Evolutionary conservation across 2,329 filamentous ascomycete species (phyloP), one percentile per base, ranked within the genome.

Genomic region (Trichoderma aggressivum): DNA sequence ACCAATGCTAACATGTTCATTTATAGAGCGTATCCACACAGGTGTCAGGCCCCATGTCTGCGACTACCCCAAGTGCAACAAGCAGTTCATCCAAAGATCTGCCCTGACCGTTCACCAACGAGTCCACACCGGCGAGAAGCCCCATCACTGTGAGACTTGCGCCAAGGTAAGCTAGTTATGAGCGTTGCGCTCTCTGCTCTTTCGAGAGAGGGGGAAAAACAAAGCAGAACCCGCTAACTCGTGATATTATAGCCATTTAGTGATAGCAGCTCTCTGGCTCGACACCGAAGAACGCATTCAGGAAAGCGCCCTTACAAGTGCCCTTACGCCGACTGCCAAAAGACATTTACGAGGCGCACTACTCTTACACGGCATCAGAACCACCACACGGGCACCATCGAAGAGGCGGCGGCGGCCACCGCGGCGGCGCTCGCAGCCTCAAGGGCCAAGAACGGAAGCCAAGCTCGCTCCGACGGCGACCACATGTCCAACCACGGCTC

Each of bases 261-360:
- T 78, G 96, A 99, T 80, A 97, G 94, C 60, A 97, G 94, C 78
- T 98, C 95, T 21, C 86, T 99, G 26, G 96, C 96, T 16, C 89
- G 96, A 70, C 96, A 99, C 82, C 91, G 96, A 72, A 90, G 96
- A 74, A 98, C 98, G 72, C 96, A 99, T 80, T 97, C 94, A 5
- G 96, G 96, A 72, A 97, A 96, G 82, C 88, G 96, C 63, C 96
- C 96, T 1, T 99, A 98, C 85, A 97, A 97, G 81, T 99, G 96
- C 82, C 94, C 94, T 1, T 98, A 96, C 77, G 94, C 94, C 72
- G 94, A 98, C 80, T 99, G 96, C 81, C 94, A 98, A 79, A 98
- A 98, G 87, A 98, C 95, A 0, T 99, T 99, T 78, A 99, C 96
- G 11, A 91, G 96, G 71, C 92, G 95, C 74, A 98, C 96, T 1